Percentiles rank a stretch among this genome's conserved stretches.
These are phyloP conservation scores for Clonostachys sp. DNA, from an alignment of 2,329 filamentous ascomycete species.

Conservation along the genomic window DNA sequence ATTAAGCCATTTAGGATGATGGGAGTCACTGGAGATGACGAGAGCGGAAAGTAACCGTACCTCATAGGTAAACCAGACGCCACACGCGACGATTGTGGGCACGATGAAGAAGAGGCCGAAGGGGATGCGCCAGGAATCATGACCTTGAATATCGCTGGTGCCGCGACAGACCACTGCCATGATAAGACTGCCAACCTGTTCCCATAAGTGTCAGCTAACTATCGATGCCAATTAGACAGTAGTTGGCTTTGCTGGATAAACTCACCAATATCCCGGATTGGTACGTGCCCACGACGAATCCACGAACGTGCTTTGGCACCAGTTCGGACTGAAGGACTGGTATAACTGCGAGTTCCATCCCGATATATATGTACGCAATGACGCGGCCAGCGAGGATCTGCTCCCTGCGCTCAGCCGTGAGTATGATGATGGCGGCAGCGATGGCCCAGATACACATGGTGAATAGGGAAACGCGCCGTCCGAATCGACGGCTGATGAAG, in stretches of 20 bases:
- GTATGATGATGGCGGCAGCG: slow-evolving; percentile 7
- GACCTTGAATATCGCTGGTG: slow-evolving; percentile 16
- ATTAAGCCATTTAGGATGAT: too few relatives aligned
- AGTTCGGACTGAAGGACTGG: slow-evolving; percentile 19
- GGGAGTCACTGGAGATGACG: too few relatives aligned
- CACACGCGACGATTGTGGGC: slow-evolving; percentile 14
- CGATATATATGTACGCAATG: slow-evolving; percentile 13
- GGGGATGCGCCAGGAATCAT: slow-evolving; percentile 24
- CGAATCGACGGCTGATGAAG: slow-evolving; percentile 10
- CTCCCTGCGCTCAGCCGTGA: background rate
- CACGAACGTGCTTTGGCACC: slow-evolving; percentile 14
- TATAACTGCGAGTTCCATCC: slow-evolving; percentile 20
- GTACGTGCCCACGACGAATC: slow-evolving; percentile 17
- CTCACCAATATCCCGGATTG: slow-evolving; percentile 18
- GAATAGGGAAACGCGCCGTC: slow-evolving; percentile 13
- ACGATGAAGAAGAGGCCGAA: slow-evolving; percentile 23
- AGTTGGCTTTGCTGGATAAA: background rate
- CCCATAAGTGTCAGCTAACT: too few relatives aligned
- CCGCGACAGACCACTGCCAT: slow-evolving; percentile 17
- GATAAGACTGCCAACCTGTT: slow-evolving; percentile 11
- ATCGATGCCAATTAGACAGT: background rate
- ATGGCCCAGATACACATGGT: slow-evolving; percentile 1
- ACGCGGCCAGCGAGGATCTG: background rate
- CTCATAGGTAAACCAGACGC: slow-evolving; percentile 25
- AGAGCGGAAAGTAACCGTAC: slow-evolving; percentile 8